Evolutionary conservation across 345 rosid species (phyloP).

Genomic region (Leavenworthia alabamica): DNA sequence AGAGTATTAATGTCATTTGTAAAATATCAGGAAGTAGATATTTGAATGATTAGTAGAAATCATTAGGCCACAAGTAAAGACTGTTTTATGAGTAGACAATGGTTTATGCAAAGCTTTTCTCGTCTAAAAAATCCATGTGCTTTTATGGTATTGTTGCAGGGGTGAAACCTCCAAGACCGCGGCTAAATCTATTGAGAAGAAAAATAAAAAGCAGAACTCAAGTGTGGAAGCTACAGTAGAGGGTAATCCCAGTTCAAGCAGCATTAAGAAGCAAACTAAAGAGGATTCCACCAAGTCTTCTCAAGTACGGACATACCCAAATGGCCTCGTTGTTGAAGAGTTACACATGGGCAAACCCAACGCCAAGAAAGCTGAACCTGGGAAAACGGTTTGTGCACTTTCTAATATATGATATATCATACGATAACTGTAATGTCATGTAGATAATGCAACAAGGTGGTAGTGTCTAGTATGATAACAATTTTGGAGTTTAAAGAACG

Average conservation of each 20-base stretch:
- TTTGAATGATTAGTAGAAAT: neutral
- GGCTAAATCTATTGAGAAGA: constrained; percentile 44
- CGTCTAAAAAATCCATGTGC: neutral
- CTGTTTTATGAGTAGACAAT: neutral
- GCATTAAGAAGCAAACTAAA: constrained; percentile 27
- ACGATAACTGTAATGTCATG: neutral
- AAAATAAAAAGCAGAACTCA: constrained; percentile 58
- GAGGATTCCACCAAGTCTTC: constrained; percentile 47
- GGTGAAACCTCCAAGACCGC: constrained; percentile 26
- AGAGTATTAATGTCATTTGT: neutral
- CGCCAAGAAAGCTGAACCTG: constrained; percentile 80
- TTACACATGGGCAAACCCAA: constrained; percentile 81
- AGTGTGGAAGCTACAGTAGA: constrained; percentile 34
- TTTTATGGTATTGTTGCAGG: constrained; percentile 11
- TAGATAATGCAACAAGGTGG: neutral
- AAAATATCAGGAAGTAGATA: neutral
- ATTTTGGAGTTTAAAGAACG: neutral
- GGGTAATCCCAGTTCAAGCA: constrained; percentile 28
- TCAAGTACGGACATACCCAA: constrained; percentile 60
- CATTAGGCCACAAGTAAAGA: neutral
- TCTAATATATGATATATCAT: too few species aligned
- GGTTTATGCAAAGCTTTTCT: neutral
- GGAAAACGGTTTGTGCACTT: constrained; percentile 48
- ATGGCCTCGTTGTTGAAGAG: constrained; percentile 85
- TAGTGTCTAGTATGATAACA: constrained; percentile 6